A percentile compares a stretch with the other conserved stretches of the same genome.
phyloP scores from a whole-genome alignment of 2,329 filamentous ascomycete genomes.

The Fusarium dlaminii region DNA sequence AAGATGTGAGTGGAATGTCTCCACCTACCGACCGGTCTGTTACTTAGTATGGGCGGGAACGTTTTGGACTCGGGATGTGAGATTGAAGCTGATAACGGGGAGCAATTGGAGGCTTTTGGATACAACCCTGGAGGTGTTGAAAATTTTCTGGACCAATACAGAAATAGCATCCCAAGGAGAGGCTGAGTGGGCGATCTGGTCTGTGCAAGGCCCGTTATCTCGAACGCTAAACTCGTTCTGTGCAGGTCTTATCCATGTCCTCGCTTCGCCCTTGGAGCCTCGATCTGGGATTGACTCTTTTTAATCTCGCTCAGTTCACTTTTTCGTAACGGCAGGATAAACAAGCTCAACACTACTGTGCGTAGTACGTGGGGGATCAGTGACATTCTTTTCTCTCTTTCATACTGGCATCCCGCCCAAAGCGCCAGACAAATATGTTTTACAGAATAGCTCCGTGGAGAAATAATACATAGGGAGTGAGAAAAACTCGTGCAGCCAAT shows the following conservation, averaged over 20 bases:
- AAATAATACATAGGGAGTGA: neutral
- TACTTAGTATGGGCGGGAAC: neutral
- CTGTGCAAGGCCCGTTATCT: constrained; percentile 36
- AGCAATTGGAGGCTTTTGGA: neutral
- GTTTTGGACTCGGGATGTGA: neutral
- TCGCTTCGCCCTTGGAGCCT: constrained; percentile 4
- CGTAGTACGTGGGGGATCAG: constrained; percentile 5
- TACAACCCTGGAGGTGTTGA: constrained; percentile 13
- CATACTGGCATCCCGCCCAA: neutral
- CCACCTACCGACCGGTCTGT: constrained; percentile 7
- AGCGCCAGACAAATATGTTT: neutral
- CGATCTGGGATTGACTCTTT: neutral
- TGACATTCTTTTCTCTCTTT: neutral
- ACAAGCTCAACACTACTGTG: constrained; percentile 16
- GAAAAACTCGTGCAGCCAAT: constrained; percentile 7
- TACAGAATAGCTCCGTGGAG: neutral
- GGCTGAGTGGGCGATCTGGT: constrained; percentile 29
- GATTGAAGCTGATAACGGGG: constrained; percentile 3
- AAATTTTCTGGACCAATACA: constrained; percentile 24
- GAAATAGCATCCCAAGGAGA: constrained; percentile 7
- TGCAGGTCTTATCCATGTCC: constrained; percentile 16
- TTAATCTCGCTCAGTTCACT: neutral
- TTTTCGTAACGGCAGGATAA: constrained; percentile 1
- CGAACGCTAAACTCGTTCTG: neutral
- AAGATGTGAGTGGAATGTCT: constrained; percentile 6